Percentiles rank a stretch among this genome's conserved stretches.
phyloP scores from a whole-genome alignment of 2,329 filamentous ascomycete genomes.

The Venturia pyrina region DNA sequence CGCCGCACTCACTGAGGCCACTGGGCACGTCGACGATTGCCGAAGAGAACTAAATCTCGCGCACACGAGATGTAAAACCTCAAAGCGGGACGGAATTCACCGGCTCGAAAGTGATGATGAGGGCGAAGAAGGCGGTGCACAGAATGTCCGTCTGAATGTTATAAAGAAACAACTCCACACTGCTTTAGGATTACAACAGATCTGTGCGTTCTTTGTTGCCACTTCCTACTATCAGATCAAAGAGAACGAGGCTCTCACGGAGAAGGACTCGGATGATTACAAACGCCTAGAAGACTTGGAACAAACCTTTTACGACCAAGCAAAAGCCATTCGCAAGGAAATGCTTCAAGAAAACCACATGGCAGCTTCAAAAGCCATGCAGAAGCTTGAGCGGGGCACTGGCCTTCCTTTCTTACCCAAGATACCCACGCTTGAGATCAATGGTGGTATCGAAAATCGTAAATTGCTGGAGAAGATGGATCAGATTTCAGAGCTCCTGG shows the following conservation, averaged over 20 bases:
- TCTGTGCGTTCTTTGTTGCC: conserved; percentile 73
- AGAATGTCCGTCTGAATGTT: conserved; percentile 30
- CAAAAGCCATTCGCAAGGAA: conserved; percentile 68
- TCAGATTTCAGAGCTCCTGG: conserved; percentile 53
- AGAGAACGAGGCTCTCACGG: conserved; percentile 49
- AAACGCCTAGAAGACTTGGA: conserved; percentile 59
- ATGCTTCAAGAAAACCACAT: conserved; percentile 52
- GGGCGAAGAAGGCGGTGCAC: conserved; percentile 28
- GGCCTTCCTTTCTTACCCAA: conserved; percentile 53
- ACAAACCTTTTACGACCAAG: conserved; percentile 61
- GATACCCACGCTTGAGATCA: conserved; percentile 41
- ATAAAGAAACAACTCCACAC: conserved; percentile 56
- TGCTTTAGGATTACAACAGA: conserved; percentile 71
- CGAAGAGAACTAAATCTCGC: conserved; percentile 51
- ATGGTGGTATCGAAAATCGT: conserved; percentile 63
- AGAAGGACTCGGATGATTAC: conserved; percentile 54
- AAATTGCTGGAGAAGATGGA: conserved; percentile 57
- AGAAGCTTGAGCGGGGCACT: conserved; percentile 35
- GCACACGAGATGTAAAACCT: conserved; percentile 18
- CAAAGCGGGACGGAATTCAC: conserved; percentile 13
- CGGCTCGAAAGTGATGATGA: conserved; percentile 25
- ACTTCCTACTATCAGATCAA: conserved; percentile 81
- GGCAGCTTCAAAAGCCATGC: conserved; percentile 57
- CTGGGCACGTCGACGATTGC: conserved; percentile 50
- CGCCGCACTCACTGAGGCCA: conserved; percentile 31